A percentile compares a stretch with the other conserved stretches of the same genome.
Conservation (phyloP, 441 rosid species). For the Melastoma candidum region DNA sequence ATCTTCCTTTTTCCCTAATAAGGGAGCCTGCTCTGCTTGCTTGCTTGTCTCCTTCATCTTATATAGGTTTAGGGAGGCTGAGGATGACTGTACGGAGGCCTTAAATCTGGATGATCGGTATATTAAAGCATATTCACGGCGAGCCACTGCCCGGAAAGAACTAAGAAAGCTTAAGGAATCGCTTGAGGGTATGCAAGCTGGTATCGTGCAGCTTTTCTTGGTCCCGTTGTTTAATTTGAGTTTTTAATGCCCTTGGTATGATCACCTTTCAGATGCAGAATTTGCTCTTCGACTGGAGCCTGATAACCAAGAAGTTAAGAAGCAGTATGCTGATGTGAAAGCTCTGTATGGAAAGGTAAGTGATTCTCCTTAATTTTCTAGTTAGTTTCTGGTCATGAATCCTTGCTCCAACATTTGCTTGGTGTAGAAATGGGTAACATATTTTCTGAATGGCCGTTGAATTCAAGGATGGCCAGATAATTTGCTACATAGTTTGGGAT, state of each 20-base stretch:
- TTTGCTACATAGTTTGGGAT: too few relatives aligned
- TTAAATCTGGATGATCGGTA: conserved; percentile 83
- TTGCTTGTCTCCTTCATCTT: conserved; percentile 5
- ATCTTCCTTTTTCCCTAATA: not conserved
- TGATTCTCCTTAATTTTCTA: conserved; percentile 1
- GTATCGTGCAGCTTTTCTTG: not conserved
- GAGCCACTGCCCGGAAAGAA: conserved; percentile 85
- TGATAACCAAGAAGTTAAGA: conserved; percentile 72
- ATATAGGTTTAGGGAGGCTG: conserved; percentile 71
- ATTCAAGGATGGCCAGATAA: too few relatives aligned
- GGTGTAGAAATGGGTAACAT: too few relatives aligned
- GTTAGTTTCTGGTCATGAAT: conserved; percentile 1
- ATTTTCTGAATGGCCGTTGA: too few relatives aligned
- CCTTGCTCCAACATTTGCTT: too few relatives aligned
- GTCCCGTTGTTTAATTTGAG: not conserved
- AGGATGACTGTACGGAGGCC: conserved; percentile 89
- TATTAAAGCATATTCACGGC: conserved; percentile 83
- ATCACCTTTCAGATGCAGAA: conserved; percentile 62
- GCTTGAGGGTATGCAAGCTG: conserved; percentile 45
- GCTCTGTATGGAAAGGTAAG: conserved; percentile 61
- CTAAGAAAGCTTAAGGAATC: conserved; percentile 65
- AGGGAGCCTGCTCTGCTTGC: too few relatives aligned
- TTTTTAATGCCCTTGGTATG: not conserved
- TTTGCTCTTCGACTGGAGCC: conserved; percentile 83
- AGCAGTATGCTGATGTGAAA: conserved; percentile 64